Evolutionary conservation across 2,329 filamentous ascomycete species (phyloP).

Genomic region (Fusarium sp.): DNA sequence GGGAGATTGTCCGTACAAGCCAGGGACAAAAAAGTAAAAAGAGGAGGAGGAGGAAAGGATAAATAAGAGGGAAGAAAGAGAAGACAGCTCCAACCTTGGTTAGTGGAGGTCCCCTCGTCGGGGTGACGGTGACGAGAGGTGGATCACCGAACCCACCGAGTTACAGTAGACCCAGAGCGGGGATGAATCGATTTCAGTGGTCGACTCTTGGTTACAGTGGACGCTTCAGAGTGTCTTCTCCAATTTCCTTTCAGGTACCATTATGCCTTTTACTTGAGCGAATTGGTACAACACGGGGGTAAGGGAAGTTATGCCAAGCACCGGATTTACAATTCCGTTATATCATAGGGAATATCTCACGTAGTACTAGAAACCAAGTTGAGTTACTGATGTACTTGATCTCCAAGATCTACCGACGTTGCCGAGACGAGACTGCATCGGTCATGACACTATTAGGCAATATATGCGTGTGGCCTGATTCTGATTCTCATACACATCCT

Average conservation of each 20-base stretch:
- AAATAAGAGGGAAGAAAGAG: conserved; percentile 28
- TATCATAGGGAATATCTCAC: not conserved
- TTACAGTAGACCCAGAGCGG: conserved; percentile 18
- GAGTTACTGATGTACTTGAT: not conserved
- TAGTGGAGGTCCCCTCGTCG: conserved; percentile 31
- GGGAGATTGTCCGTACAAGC: conserved; percentile 28
- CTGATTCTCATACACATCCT: not conserved
- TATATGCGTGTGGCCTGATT: conserved; percentile 34
- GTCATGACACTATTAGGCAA: conserved; percentile 27
- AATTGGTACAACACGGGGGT: conserved; percentile 15
- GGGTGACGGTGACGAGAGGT: conserved; percentile 41
- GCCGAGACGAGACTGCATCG: conserved; percentile 37
- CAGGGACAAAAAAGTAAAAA: conserved; percentile 2
- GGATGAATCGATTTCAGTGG: conserved; percentile 23
- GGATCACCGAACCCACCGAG: conserved; percentile 33
- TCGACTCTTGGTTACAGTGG: conserved; percentile 26
- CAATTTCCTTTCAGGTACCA: conserved; percentile 23
- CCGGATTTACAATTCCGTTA: conserved; percentile 22
- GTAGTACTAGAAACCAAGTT: no score
- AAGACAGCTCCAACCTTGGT: conserved; percentile 32
- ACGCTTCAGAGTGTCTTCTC: conserved; percentile 25
- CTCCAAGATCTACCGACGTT: conserved; percentile 31
- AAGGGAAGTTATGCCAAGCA: not conserved
- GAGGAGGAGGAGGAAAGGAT: conserved; percentile 16
- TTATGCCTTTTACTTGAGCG: no score